Percentiles rank a stretch among this genome's conserved stretches.
Evolutionary conservation across 2,329 filamentous ascomycete genomes (phyloP).

Genomic region (Penicillium sp.): DNA sequence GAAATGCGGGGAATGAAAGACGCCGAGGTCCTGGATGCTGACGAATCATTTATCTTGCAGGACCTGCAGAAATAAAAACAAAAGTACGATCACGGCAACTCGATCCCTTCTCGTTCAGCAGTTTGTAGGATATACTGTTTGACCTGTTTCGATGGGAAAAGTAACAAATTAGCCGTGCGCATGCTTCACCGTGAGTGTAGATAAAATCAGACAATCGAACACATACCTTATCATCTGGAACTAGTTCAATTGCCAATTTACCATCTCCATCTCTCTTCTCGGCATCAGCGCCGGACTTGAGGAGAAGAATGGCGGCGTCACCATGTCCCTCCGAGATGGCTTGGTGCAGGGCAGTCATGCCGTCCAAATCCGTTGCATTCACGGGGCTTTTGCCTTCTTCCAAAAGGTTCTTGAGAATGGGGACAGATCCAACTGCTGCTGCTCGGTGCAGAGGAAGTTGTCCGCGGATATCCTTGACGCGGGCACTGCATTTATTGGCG

Average conservation of each 20-base stretch:
- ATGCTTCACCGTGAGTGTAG: background rate
- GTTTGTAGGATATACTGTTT: conserved; percentile 75
- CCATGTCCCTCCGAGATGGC: conserved; percentile 64
- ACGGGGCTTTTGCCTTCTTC: conserved; percentile 76
- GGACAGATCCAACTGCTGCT: conserved; percentile 85
- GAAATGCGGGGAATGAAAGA: conserved; percentile 19
- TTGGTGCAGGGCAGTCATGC: conserved; percentile 89
- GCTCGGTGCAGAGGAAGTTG: conserved; percentile 91
- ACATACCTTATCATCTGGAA: conserved; percentile 79
- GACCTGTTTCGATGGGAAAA: conserved; percentile 54
- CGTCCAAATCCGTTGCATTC: conserved; percentile 79
- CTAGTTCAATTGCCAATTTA: conserved; percentile 74
- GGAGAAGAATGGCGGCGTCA: conserved; percentile 78
- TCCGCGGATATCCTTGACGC: conserved; percentile 82
- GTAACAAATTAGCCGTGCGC: conserved; percentile 7
- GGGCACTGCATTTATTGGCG: conserved; percentile 72
- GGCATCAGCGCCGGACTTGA: conserved; percentile 83
- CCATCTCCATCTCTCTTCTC: conserved; percentile 77
- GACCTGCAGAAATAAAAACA: background rate
- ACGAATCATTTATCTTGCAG: background rate
- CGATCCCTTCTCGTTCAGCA: conserved; percentile 84
- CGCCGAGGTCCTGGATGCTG: conserved; percentile 5
- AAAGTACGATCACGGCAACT: conserved; percentile 45
- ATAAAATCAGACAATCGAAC: conserved; percentile 11
- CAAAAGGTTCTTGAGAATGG: conserved; percentile 80